Evolutionary conservation across 176 grass and related monocot species (phyloP).

Genomic region (Metroxylon sagu): DNA sequence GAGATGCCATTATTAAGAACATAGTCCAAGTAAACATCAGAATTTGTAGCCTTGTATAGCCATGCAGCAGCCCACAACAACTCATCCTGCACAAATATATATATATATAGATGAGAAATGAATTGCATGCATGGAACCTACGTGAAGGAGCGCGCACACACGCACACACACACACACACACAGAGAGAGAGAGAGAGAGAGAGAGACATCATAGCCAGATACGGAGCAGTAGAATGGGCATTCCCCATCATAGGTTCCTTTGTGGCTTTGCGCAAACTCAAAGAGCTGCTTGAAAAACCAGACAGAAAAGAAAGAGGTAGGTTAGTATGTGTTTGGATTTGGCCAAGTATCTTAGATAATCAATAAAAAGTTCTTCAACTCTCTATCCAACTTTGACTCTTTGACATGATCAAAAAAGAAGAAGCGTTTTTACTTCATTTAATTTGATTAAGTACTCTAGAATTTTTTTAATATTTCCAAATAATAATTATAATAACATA

Average conservation of each 20-base stretch:
- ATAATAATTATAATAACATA: too few species aligned
- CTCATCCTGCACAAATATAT: slow-evolving; percentile 50
- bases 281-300: slow-evolving; percentile 33
- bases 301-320: not conserved
- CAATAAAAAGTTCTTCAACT: too few species aligned
- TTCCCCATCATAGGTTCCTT: slow-evolving; percentile 85
- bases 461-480: too few species aligned
- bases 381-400: too few species aligned
- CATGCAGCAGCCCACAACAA: slow-evolving; percentile 89
- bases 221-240: slow-evolving; percentile 99
- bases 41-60: slow-evolving; percentile 70
- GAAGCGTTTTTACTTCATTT: too few species aligned
- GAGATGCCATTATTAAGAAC: slow-evolving; percentile 62
- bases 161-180: not conserved
- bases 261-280: slow-evolving; percentile 56
- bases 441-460: too few species aligned
- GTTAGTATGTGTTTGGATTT: too few species aligned
- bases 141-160: not conserved
- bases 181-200: not conserved
- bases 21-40: slow-evolving; percentile 44
- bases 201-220: slow-evolving; percentile 68
- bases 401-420: too few species aligned
- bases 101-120: too few species aligned
- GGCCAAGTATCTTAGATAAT: too few species aligned
- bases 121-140: too few species aligned